phyloP scores from a whole-genome alignment of 192 early-diverging fungal species.

The Chytriomyces hyalinus region DNA sequence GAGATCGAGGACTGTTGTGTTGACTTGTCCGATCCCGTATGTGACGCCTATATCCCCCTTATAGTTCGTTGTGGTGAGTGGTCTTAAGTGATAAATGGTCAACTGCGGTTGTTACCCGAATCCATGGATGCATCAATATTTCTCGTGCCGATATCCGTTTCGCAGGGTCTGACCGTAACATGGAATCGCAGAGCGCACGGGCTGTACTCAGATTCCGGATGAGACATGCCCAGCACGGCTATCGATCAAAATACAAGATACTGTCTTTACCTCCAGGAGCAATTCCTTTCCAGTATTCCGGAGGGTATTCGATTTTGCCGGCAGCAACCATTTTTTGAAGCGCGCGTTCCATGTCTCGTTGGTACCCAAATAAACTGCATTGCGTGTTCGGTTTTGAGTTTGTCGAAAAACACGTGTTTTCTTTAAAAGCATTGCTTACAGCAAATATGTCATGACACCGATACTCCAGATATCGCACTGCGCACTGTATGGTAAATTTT shows the following conservation, averaged over 20 bases:
- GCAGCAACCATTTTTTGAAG: constrained; percentile 48
- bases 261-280: constrained; percentile 27
- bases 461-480: constrained; percentile 65
- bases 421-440: constrained; percentile 33
- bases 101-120: constrained; percentile 38
- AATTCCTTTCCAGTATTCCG: constrained; percentile 40
- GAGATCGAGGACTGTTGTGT: constrained; percentile 52
- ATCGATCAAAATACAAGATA: not conserved
- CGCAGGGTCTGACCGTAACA: constrained; percentile 54
- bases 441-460: constrained; percentile 57
- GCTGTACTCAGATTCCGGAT: constrained; percentile 30
- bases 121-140: constrained; percentile 56
- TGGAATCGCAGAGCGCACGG: constrained; percentile 44
- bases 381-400: not conserved
- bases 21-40: constrained; percentile 16
- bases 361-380: constrained; percentile 49
- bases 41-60: not conserved
- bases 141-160: constrained; percentile 57
- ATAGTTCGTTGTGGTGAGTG: not conserved
- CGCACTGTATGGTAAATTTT: constrained; percentile 56
- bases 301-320: constrained; percentile 54
- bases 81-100: not conserved
- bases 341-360: constrained; percentile 37
- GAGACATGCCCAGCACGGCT: not conserved
- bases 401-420: not conserved